phyloP scores from a whole-genome alignment of 2,329 filamentous ascomycete genomes.

The Pseudogymnoascus sp. region DNA sequence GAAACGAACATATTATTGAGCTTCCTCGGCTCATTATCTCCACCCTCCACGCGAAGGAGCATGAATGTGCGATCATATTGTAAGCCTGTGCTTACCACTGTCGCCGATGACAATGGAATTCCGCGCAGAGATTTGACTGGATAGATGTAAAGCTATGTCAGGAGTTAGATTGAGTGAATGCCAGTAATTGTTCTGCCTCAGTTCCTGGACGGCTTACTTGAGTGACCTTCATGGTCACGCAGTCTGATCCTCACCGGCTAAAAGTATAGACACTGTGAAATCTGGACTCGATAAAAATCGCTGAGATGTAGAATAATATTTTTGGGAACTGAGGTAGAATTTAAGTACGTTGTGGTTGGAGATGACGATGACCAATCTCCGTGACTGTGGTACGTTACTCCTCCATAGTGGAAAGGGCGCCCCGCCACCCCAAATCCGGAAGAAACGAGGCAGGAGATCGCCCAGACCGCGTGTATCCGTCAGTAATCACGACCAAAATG shows the following conservation, averaged over 20 bases:
- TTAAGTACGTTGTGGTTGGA: not conserved
- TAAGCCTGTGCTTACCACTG: conserved; percentile 54
- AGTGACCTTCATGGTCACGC: conserved; percentile 17
- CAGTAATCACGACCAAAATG: not conserved
- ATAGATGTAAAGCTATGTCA: conserved; percentile 55
- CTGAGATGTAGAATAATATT: not conserved
- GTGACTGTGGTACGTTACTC: not conserved
- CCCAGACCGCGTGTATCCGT: not conserved
- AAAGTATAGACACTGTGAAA: not conserved
- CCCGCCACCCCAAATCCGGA: not conserved
- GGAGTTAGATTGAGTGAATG: not conserved
- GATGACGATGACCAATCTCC: not conserved
- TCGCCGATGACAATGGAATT: conserved; percentile 43
- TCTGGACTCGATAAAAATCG: not conserved
- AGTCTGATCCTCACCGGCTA: not conserved
- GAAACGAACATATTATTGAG: conserved; percentile 49
- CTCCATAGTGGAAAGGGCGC: not conserved
- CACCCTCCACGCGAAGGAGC: conserved; percentile 44
- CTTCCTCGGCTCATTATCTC: conserved; percentile 27
- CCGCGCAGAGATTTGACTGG: conserved; percentile 66
- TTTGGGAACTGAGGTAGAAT: not conserved
- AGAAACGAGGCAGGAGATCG: not conserved
- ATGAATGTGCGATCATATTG: conserved; percentile 62
- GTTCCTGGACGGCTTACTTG: conserved; percentile 16
- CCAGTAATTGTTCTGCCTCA: not conserved